A percentile compares a stretch with the other conserved stretches of the same genome.
Evolutionary conservation across 208 protist species (phyloP).

Genomic region (Trypanosoma grayi): DNA sequence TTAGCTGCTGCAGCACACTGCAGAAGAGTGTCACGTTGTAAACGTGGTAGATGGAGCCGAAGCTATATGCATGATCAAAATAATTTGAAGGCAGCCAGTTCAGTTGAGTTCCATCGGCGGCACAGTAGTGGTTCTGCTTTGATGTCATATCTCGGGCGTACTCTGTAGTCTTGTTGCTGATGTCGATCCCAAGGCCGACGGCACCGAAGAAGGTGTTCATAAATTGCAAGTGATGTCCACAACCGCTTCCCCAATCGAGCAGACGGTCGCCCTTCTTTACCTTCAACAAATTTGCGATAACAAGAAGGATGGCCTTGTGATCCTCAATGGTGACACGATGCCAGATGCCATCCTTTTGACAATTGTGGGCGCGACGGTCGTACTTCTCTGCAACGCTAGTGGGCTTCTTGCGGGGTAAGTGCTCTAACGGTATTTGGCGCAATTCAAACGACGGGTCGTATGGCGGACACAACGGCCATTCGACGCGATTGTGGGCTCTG

Average conservation of each 20-base stretch:
- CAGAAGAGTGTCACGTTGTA: conserved; percentile 34
- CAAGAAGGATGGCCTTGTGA: conserved; percentile 20
- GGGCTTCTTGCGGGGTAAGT: conserved; percentile 27
- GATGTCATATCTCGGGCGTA: conserved; percentile 20
- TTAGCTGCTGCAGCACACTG: conserved; percentile 24
- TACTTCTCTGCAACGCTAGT: conserved; percentile 34
- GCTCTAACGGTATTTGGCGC: conserved; percentile 30
- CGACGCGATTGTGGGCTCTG: not conserved
- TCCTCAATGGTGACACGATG: conserved; percentile 22
- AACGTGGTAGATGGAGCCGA: conserved; percentile 35
- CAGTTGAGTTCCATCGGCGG: conserved; percentile 25
- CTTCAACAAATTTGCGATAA: conserved; percentile 18
- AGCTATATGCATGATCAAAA: conserved; percentile 31
- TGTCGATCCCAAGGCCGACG: conserved; percentile 25
- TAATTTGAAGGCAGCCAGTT: conserved; percentile 27
- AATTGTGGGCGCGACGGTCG: conserved; percentile 30
- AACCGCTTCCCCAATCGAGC: conserved; percentile 35
- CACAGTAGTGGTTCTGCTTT: conserved; percentile 24
- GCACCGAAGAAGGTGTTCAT: conserved; percentile 10
- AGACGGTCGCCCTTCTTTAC: conserved; percentile 10
- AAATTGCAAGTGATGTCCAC: conserved; percentile 29
- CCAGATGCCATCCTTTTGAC: conserved; percentile 26
- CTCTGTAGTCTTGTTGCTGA: conserved; percentile 27
- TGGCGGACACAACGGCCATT: conserved; percentile 22
- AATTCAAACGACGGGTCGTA: conserved; percentile 23